Evolutionary conservation across 2,329 filamentous ascomycete species (phyloP), one percentile per base, ranked within the genome.

Genomic region (Sclerotinia subarctica): DNA sequence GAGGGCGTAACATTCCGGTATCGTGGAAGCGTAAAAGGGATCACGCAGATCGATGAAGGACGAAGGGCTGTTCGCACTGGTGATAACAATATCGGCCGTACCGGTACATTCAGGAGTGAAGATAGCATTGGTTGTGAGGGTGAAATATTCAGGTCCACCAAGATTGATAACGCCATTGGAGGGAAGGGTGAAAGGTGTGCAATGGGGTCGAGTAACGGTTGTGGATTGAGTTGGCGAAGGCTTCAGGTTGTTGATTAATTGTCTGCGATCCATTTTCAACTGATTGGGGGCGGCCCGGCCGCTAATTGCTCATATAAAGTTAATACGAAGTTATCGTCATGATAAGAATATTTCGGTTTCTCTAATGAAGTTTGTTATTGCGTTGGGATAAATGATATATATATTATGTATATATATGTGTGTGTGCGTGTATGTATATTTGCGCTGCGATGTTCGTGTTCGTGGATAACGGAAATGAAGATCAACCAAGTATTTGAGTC

Each of bases 11-110:
- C 92, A 90, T 79, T 96, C 93, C 19, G 95, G 94, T 56, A 95
- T 94, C 26, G 92, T 93, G 49, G 94, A 97, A 66, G 94, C 90
- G 79, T 96, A 97, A 79, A 99, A 99, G 11, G 93, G 93, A 75
- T 96, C 92, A 71, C 87, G 85, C 66, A 92, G 86, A 78, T 93
- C 88, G 53, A 67, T 72, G 26, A 71, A 69, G 10, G 68, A 70
- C 26, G 72, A 68, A 29, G 71, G 69, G 15, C 69, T 69, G 51
- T 63, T 67, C 1, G 71, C 67, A 35, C 71, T 72, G 3, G 74
- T 70, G 47, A 77, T 66, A 17, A 76, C 69, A 6, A 74, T 71
- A 42, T 74, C 74, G 56, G 78, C 73, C 15, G 77, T 74, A 49
- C 78, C 79, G 17, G 82, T 83, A 73, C 84, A 85, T 62, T 79